These are phyloP conservation scores for Saccharomycopsis fibuligera DNA, from an alignment of 805 yeast species.

Conservation along the genomic window DNA sequence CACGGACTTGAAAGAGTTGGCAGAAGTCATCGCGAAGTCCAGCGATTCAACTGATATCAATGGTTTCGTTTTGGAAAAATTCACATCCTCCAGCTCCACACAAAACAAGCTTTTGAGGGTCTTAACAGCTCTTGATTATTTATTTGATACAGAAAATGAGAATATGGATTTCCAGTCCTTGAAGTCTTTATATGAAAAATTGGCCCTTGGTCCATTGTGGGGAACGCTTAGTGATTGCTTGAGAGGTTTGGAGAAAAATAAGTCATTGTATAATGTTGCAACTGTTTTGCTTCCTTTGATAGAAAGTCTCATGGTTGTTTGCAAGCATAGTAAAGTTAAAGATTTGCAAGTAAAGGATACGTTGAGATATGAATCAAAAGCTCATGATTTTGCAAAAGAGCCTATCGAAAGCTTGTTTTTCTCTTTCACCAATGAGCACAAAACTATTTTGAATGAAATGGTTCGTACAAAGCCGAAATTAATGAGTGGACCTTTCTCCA, in stretches of 20 bases:
- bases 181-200: slow-evolving; percentile 53
- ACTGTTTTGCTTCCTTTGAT: slow-evolving; percentile 79
- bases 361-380: slow-evolving; percentile 54
- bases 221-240: slow-evolving; percentile 72
- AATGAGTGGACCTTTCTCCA: slow-evolving; percentile 93
- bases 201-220: slow-evolving; percentile 79
- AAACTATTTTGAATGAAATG: slow-evolving; percentile 83
- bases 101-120: slow-evolving; percentile 85
- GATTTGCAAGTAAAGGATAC: slow-evolving; percentile 49
- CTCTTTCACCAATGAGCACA: slow-evolving; percentile 83
- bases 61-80: slow-evolving; percentile 51
- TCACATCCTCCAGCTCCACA: slow-evolving; percentile 74
- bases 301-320: slow-evolving; percentile 93
- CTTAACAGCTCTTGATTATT: slow-evolving; percentile 79
- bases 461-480: slow-evolving; percentile 84
- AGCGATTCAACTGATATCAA: slow-evolving; percentile 41
- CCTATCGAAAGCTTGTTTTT: slow-evolving; percentile 76
- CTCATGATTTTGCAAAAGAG: slow-evolving; percentile 62
- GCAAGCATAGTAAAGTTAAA: slow-evolving; percentile 71
- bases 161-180: slow-evolving; percentile 37
- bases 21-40: slow-evolving; percentile 36
- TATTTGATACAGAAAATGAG: slow-evolving; percentile 43
- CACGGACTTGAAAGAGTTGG: slow-evolving; percentile 45
- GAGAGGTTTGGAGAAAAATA: slow-evolving; percentile 52
- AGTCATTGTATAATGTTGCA: slow-evolving; percentile 56